phyloP scores from a whole-genome alignment of 225 moss, liverwort and hornwort species.

The Anthoceros angustus region DNA sequence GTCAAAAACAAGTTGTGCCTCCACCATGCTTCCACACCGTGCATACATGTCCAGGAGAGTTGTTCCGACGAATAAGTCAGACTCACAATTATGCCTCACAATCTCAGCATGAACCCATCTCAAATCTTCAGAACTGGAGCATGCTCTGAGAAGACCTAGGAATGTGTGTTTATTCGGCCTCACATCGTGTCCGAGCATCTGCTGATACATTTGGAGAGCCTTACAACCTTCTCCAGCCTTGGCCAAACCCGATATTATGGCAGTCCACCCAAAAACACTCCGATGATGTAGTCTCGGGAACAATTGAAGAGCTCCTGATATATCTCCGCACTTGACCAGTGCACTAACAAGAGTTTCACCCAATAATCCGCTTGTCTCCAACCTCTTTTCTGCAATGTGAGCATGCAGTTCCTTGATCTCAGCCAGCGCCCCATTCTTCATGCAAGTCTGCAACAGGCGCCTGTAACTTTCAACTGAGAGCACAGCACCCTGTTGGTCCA shows the following conservation, averaged over 20 bases:
- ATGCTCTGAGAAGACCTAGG: not conserved
- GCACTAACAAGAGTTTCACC: not conserved
- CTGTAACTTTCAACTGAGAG: not conserved
- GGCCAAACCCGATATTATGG: not conserved
- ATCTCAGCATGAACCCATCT: not conserved
- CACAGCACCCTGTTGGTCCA: not conserved
- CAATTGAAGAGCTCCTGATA: not conserved
- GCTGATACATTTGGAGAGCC: not conserved
- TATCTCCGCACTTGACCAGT: not conserved
- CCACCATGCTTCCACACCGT: not conserved
- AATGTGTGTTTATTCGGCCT: conserved; percentile 1
- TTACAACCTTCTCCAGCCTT: not conserved
- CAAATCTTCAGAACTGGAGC: not conserved
- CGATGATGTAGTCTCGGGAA: not conserved
- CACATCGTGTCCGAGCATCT: not conserved
- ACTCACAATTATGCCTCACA: not conserved
- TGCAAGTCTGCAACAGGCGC: not conserved
- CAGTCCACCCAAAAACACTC: conserved; percentile 5
- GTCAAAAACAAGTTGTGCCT: not conserved
- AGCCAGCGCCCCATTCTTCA: not conserved
- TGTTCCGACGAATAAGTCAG: not conserved
- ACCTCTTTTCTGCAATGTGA: not conserved
- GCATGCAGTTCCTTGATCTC: not conserved
- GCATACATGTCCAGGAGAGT: conserved; percentile 5
- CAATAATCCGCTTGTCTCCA: not conserved